Base-by-base conservation (phyloP, 768 basidiomycete genomes). In the Multifurca ochricompacta region DNA sequence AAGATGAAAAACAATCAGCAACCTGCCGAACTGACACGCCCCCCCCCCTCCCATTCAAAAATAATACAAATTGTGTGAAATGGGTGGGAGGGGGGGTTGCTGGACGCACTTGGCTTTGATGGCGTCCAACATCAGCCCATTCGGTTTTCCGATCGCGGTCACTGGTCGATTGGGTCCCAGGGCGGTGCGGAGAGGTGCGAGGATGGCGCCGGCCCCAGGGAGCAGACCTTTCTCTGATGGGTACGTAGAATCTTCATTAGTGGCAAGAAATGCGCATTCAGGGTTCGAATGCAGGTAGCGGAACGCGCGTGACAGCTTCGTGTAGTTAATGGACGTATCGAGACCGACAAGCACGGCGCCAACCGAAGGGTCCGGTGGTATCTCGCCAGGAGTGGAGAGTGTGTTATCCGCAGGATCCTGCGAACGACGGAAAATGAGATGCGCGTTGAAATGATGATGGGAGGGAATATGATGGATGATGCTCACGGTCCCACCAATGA, bases 331-430 rank as follows among this genome's bases (percentile, higher is more conserved):
- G 61, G 76, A 73, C 21, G 77, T 78, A 70, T 97, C 95, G 23
- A 94, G 78, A 1, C 95, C 95, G 66, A 92, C 94, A n/a, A 98
- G 75, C 13, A 99, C 95, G 9, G 90, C 94, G n/a, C 78, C 87
- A 47, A 99, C 82, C 48, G 77, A 72, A 6, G 86, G 81, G 67
- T 97, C 95, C 5, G 79, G 71, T 2, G 74, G 76, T 69, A 90
- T 95, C 41, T 76, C 74, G n/a, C 75, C 75, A 67, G 94, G 85
- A 2, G 80, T 73, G 35, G 73, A 78, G 39, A 91, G 76, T 2
- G 84, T 87, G 67, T 83, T 81, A 65, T 97, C 93, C 32, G 74
- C 81, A 25, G 91, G 87, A 66, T 93, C 87, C 93, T 96, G 64
- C 21, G 51, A 28, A 40, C n/a, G 51, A 21, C 35, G 30, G 51